Evolutionary conservation across 2,329 filamentous ascomycete genomes (phyloP).

Genomic region (Esteya vermicola): DNA sequence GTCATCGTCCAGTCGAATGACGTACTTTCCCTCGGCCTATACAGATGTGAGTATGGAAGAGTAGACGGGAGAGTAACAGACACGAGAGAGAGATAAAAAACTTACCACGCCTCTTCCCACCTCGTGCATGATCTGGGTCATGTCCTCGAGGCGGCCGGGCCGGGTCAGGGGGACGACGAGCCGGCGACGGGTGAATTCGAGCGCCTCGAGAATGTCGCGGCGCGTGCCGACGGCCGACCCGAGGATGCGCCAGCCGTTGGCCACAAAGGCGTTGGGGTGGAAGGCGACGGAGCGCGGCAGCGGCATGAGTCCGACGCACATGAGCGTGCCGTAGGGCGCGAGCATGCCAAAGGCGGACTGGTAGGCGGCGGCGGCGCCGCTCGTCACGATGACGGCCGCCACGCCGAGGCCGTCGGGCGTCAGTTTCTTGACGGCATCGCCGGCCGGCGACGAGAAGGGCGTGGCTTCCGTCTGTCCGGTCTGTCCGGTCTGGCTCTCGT

Average conservation of each 20-base stretch:
- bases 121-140: slow-evolving; percentile 11
- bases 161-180: slow-evolving; percentile 18
- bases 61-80: too few relatives aligned
- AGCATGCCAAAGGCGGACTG: slow-evolving; percentile 19
- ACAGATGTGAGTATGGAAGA: too few relatives aligned
- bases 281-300: slow-evolving; percentile 14
- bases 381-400: slow-evolving; percentile 18
- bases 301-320: slow-evolving; percentile 23
- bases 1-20: slow-evolving; percentile 8
- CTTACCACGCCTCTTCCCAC: slow-evolving; percentile 6
- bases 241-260: slow-evolving; percentile 19
- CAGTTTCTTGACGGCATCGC: slow-evolving; percentile 12
- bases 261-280: slow-evolving; percentile 22
- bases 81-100: too few relatives aligned
- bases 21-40: slow-evolving; percentile 11
- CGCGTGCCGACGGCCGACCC: slow-evolving; percentile 22
- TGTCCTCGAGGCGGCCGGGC: slow-evolving; percentile 12
- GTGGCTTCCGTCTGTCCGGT: too few relatives aligned
- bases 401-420: slow-evolving; percentile 13
- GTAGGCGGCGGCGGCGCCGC: slow-evolving; percentile 18
- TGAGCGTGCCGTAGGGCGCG: slow-evolving; percentile 22
- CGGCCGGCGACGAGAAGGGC: slow-evolving; percentile 8
- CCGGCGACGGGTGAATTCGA: slow-evolving; percentile 21
- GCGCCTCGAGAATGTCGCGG: slow-evolving; percentile 23
- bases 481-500: too few relatives aligned